These are phyloP conservation scores for Phytophthora pisi DNA, from an alignment of 352 stramenopile genomes.

Conservation along the genomic window DNA sequence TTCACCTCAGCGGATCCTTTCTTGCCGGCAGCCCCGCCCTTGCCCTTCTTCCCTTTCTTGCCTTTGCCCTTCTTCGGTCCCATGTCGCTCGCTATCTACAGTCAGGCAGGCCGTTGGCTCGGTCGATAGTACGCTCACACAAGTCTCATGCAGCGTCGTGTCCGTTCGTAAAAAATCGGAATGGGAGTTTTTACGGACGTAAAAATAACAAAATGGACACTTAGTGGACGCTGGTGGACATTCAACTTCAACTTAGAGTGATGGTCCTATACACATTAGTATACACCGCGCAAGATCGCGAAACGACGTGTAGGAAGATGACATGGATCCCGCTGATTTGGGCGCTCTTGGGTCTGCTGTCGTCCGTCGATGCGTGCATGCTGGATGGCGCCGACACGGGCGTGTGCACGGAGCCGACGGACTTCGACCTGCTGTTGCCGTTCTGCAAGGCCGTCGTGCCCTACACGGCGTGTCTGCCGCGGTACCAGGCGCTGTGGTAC, in stretches of 20 bases:
- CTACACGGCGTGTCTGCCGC: slow-evolving; percentile 76
- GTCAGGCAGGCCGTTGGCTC: not conserved
- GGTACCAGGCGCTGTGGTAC: slow-evolving; percentile 78
- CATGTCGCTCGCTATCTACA: slow-evolving; percentile 32
- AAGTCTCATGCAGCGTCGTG: no score
- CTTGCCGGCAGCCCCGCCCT: slow-evolving; percentile 58
- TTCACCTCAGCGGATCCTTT: slow-evolving; percentile 51
- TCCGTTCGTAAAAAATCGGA: no score
- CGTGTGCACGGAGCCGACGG: slow-evolving; percentile 55
- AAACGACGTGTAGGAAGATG: no score
- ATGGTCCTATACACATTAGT: no score
- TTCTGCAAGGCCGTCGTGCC: slow-evolving; percentile 75
- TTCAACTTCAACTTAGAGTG: no score
- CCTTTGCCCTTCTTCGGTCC: slow-evolving; percentile 65
- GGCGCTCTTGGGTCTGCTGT: slow-evolving; percentile 1
- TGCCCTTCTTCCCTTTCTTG: slow-evolving; percentile 56
- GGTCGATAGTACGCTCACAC: no score
- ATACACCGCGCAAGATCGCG: no score
- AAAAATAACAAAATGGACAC: no score
- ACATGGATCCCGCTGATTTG: slow-evolving; percentile 1
- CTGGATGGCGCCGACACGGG: slow-evolving; percentile 69
- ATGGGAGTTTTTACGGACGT: no score
- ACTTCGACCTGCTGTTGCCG: slow-evolving; percentile 74
- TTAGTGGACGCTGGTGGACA: no score
- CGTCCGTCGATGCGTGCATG: slow-evolving; percentile 28